These are phyloP conservation scores for Amanita pallidorosea DNA, from an alignment of 768 basidiomycete genomes.

Conservation along the genomic window DNA sequence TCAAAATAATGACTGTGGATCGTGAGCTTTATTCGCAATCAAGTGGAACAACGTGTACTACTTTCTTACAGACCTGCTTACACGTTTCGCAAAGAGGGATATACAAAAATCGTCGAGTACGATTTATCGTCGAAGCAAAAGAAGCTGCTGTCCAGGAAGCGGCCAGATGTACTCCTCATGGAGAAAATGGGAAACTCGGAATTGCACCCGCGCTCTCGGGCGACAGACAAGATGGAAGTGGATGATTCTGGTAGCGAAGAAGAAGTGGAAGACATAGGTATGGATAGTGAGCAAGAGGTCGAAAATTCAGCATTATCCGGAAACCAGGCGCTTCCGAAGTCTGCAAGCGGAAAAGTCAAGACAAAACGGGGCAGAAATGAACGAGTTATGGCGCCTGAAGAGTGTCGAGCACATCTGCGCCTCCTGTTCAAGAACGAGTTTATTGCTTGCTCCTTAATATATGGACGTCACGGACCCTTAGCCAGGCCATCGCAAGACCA, in stretches of 20 bases:
- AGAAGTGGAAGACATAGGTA: constrained; percentile 26
- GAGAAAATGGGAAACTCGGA: constrained; percentile 25
- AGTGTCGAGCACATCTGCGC: constrained; percentile 90
- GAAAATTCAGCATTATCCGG: constrained; percentile 14
- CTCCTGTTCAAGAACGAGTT: constrained; percentile 77
- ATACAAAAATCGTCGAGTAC: constrained; percentile 91
- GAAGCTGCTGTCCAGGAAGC: constrained; percentile 40
- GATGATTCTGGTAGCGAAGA: constrained; percentile 38
- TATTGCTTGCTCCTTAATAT: constrained; percentile 77
- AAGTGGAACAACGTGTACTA: constrained; percentile 4
- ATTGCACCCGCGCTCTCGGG: constrained; percentile 12
- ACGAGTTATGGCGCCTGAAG: constrained; percentile 82
- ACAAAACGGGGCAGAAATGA: constrained; percentile 75
- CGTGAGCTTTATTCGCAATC: constrained; percentile 40
- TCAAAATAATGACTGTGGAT: constrained; percentile 63
- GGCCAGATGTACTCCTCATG: constrained; percentile 67
- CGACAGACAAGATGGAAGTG: constrained; percentile 34
- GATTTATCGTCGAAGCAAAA: constrained; percentile 79
- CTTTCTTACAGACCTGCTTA: constrained; percentile 48
- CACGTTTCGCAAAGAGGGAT: constrained; percentile 88
- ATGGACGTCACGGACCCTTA: constrained; percentile 86
- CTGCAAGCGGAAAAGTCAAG: constrained; percentile 72
- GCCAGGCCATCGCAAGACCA: constrained; percentile 48
- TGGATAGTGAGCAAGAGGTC: constrained; percentile 39
- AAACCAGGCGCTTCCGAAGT: constrained; percentile 39